Base-by-base conservation (phyloP, 208 protist species). In the Trypanosoma cruzi region DNA sequence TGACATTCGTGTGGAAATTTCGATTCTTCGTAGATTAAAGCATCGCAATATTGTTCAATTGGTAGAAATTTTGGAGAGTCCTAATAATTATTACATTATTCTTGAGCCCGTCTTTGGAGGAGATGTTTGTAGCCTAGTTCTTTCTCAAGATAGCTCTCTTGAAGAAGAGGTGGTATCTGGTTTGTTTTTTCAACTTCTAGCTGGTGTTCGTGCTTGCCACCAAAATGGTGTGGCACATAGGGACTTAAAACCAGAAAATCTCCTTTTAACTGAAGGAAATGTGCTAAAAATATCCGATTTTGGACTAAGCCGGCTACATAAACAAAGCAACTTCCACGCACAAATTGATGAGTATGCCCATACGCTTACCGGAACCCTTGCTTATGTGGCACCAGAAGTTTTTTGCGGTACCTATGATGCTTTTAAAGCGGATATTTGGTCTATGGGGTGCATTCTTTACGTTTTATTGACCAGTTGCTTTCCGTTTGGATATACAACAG, bases 191-290 rank as follows among this genome's bases (percentile, higher is more conserved):
- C 90, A 97, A 66, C 68, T 96, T 32, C 73, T 93, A 1, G 70
- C 79, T 16, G 89, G 90, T 52, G 65, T 95, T 7, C 81, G 77
- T 36, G 81, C 68, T n/a, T 92, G 88, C 59, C 90, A 96, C 40
- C 52, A 79, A 44, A 90, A 87, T 68, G 89, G 90, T 32, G 81
- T 98, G 0, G 94, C 95, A 26, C 96, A 98, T 79, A 80, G 94
- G 18, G 96, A 98, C 76, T 70, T 98, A 55, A 98, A 98, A 77
- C 94, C 94, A 6, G 96, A 98, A 71, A 98, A 98, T 71, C 89
- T 97, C 28, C 79, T 98, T 10, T 79, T 98, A 46, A 87, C 77
- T 2, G 81, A 76, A 11, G 79, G 80, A 50, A 87, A 83, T 28
- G 68, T 84, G 2, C 56, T 96, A 14, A 96, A 96, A 66, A 94